Conservation (phyloP, 2,329 filamentous ascomycete genomes). For the Colletotrichum sp. region DNA sequence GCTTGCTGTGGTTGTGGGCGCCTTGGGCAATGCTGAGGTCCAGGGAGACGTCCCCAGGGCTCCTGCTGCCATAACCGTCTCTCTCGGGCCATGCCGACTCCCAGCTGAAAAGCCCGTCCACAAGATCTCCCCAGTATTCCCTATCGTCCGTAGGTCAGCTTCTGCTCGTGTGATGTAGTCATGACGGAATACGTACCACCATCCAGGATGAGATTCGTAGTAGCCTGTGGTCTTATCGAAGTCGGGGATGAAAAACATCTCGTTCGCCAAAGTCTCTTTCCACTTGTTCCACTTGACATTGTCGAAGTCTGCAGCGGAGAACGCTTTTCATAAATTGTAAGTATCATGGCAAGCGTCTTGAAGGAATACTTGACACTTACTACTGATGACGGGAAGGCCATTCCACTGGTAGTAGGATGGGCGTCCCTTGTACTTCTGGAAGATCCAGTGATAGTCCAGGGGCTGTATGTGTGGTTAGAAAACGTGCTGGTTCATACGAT, state of each 20-base stretch:
- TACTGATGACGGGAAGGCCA: neutral
- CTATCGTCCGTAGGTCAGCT: neutral
- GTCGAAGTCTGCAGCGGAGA: neutral
- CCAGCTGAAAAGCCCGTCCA: neutral
- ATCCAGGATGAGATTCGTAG: neutral
- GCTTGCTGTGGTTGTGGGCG: neutral
- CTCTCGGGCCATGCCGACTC: neutral
- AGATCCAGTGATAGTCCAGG: neutral
- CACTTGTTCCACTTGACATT: neutral
- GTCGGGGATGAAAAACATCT: neutral
- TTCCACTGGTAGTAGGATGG: neutral
- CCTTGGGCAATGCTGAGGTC: neutral
- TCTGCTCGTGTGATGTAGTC: fast-evolving
- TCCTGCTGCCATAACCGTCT: neutral
- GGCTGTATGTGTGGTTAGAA: neutral
- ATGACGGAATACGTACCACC: neutral
- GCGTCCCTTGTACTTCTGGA: neutral
- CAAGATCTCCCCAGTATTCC: neutral
- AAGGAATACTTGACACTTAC: neutral
- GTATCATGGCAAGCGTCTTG: neutral
- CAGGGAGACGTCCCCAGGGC: neutral
- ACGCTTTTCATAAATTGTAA: neutral
- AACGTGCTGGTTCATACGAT: neutral
- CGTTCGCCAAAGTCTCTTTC: neutral
- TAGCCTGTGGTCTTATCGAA: neutral